Conservation (phyloP, 179 eudicot genomes). For the Pouteria campechiana region DNA sequence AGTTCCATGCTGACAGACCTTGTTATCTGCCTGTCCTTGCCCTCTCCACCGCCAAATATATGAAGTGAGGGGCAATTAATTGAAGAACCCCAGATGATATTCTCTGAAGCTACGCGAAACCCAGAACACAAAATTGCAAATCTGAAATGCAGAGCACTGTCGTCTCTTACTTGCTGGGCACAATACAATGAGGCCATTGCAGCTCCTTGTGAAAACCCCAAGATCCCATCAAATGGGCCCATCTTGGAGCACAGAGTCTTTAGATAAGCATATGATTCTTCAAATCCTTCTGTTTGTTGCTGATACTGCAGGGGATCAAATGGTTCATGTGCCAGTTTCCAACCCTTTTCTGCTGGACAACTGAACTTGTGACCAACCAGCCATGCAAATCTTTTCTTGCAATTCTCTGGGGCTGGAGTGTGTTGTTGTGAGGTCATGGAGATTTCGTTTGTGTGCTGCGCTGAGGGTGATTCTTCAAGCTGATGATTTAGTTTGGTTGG, state of each 20-base stretch:
- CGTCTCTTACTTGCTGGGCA: constrained; percentile 25
- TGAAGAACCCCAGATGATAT: constrained; percentile 23
- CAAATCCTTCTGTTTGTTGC: constrained; percentile 76
- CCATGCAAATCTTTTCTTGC: constrained; percentile 84
- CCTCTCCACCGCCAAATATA: constrained; percentile 50
- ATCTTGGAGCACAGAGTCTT: constrained; percentile 26
- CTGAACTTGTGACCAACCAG: constrained; percentile 35
- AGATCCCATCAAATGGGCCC: constrained; percentile 86
- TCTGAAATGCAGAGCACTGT: constrained; percentile 44
- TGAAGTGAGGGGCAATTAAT: constrained; percentile 82
- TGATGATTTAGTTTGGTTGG: constrained; percentile 6
- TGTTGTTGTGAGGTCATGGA: background rate
- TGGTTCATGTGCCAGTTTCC: constrained; percentile 43
- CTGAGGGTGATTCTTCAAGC: constrained; percentile 5
- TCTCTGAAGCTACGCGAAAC: constrained; percentile 44
- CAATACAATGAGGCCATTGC: constrained; percentile 70
- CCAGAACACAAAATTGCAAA: constrained; percentile 86
- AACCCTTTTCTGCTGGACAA: constrained; percentile 17
- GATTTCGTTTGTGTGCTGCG: constrained; percentile 4
- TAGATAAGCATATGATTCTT: constrained; percentile 46
- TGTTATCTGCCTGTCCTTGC: constrained; percentile 73
- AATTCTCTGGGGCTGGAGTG: constrained; percentile 32
- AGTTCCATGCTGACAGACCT: constrained; percentile 49
- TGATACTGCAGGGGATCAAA: constrained; percentile 75
- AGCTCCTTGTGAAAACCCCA: constrained; percentile 98